These are phyloP conservation scores for Brettanomyces anomalus DNA, from an alignment of 805 yeast genomes.

Conservation along the genomic window DNA sequence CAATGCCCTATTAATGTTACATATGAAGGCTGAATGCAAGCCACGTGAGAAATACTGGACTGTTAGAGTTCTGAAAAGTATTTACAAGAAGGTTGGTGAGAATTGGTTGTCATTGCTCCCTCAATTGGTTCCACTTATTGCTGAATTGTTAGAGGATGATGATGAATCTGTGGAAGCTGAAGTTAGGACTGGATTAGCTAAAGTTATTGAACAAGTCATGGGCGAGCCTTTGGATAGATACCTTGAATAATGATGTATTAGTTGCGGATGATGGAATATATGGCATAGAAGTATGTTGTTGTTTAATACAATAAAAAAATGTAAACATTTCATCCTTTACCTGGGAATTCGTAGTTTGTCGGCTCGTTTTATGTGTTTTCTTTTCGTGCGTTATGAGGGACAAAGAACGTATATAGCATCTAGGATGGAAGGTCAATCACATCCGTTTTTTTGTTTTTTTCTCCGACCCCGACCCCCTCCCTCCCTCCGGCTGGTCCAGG, in stretches of 20 bases:
- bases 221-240: constrained; percentile 93
- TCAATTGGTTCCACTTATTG: constrained; percentile 89
- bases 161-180: constrained; percentile 89
- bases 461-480: too few species aligned
- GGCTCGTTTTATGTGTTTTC: too few species aligned
- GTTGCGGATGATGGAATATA: too few species aligned
- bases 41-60: constrained; percentile 71
- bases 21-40: constrained; percentile 54
- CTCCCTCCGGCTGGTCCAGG: too few species aligned
- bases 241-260: constrained; percentile 32
- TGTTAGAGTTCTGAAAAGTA: constrained; percentile 63
- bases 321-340: too few species aligned
- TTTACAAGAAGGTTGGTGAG: constrained; percentile 89
- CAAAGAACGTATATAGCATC: too few species aligned
- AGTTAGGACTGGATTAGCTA: constrained; percentile 83
- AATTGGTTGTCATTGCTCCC: constrained; percentile 89
- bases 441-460: too few species aligned
- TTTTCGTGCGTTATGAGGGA: too few species aligned
- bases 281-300: too few species aligned
- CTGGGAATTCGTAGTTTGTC: too few species aligned
- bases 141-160: constrained; percentile 92
- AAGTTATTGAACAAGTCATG: constrained; percentile 81
- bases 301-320: not conserved
- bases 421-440: too few species aligned
- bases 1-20: constrained; percentile 52